Evolutionary conservation across 345 rosid species (phyloP), one percentile per base, ranked within the genome.

Genomic region (Toxicodendron radicans): DNA sequence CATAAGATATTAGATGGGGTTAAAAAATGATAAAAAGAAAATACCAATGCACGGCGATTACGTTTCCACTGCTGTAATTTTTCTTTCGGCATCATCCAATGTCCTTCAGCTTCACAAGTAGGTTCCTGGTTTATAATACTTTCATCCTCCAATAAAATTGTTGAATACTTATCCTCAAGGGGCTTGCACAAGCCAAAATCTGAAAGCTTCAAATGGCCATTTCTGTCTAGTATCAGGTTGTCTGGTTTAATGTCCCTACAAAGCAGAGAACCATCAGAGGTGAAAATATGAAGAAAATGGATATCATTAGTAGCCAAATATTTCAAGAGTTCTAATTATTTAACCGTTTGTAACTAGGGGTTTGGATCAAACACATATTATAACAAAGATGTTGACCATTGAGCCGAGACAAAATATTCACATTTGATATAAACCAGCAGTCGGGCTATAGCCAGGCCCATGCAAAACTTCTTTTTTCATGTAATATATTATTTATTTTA

Each of bases 121-220:
- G 83, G 70, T 64, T 86, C 98, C 79, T 86, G 84, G 71, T 89
- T 79, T 24, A 81, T 71, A 75, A 93, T 74, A 64, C 85, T 88
- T 41, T 86, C 94, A 68, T 91, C 91, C 84, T 88, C 98, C 71
- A 95, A 85, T 35, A 93, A 72, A 78, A 94, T 83, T 64, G 93
- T 58, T 54, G 99, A 91, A 84, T 91, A 95, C 77, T 92, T 95
- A 52, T 89, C 95, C 85, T 92, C 96, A 18, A 95, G 86, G 73
- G 99, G 95, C 86, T 95, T 95, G 82, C 98, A 95, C 84, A 95
- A 84, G 20, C 99, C 99, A 87, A 95, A 95, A 86, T 95, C 99
- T 63, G 99, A 95, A 74, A 95, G 99, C 92, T 95, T 95, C 85
- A 95, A 73, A 83, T 95, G 98, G 64, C 99, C 99, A 81, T 87